A percentile compares a stretch with the other conserved stretches of the same genome.
These are phyloP conservation scores for Vitis amurensis DNA, from an alignment of 164 flowering plant genomes.

Conservation along the genomic window DNA sequence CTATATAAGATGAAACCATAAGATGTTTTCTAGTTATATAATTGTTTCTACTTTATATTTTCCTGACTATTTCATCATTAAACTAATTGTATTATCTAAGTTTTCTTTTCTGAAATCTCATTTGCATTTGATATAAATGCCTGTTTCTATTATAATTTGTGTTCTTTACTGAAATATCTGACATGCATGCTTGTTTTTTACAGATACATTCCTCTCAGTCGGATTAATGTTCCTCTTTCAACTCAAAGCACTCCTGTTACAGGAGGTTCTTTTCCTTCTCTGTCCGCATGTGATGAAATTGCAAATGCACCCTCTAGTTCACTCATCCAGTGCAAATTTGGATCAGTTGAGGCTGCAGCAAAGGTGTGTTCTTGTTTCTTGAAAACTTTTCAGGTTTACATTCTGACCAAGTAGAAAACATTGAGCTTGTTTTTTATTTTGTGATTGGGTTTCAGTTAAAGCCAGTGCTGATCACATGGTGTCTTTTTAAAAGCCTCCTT, in stretches of 20 bases:
- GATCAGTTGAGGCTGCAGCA: conserved; percentile 66
- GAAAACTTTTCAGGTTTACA: neutral
- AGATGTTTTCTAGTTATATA: neutral
- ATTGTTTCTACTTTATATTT: neutral
- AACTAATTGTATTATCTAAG: neutral
- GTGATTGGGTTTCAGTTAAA: neutral
- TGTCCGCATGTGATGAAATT: conserved; percentile 48
- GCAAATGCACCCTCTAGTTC: conserved; percentile 44
- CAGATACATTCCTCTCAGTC: conserved; percentile 85
- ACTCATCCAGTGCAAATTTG: conserved; percentile 64
- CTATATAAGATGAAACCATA: neutral
- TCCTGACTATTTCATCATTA: neutral
- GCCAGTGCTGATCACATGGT: neutral
- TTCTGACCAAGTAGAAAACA: neutral
- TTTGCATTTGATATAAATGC: neutral
- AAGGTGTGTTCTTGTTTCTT: conserved; percentile 49
- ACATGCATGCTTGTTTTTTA: conserved; percentile 8
- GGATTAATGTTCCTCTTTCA: conserved; percentile 35
- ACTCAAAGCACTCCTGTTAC: conserved; percentile 22
- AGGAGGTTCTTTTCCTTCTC: conserved; percentile 53
- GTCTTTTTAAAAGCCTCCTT: neutral
- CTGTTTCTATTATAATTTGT: too few species aligned
- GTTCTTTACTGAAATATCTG: conserved; percentile 2
- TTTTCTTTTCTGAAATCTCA: neutral
- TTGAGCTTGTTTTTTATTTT: neutral